phyloP scores from a whole-genome alignment of 2,329 filamentous ascomycete genomes.

The Ophiostoma perfectum region DNA sequence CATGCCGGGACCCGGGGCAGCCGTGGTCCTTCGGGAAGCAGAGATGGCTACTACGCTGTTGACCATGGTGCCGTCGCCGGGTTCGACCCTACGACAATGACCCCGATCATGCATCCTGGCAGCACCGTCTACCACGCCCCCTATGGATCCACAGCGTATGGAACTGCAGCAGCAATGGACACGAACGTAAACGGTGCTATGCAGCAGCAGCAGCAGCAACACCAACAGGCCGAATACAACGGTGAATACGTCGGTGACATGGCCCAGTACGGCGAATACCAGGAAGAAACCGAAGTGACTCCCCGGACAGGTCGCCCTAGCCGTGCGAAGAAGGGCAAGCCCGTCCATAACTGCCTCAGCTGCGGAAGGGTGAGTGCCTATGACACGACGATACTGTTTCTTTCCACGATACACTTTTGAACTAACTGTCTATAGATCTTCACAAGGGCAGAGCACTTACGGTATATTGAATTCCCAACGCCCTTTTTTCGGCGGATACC shows the following conservation, averaged over 20 bases:
- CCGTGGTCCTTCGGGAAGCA: background rate
- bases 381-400: background rate
- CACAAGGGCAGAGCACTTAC: slow-evolving; percentile 12
- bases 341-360: slow-evolving; percentile 7
- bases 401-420: background rate
- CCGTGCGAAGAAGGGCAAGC: slow-evolving; percentile 16
- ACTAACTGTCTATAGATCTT: background rate
- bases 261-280: background rate
- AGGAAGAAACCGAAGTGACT: background rate
- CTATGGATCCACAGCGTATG: background rate
- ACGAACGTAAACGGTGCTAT: background rate
- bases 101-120: background rate
- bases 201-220: slow-evolving; percentile 1
- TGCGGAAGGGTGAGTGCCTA: background rate
- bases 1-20: background rate
- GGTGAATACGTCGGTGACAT: background rate
- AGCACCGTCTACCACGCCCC: background rate
- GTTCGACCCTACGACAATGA: background rate
- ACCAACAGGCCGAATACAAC: background rate
- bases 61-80: background rate
- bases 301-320: slow-evolving; percentile 10
- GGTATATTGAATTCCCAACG: background rate
- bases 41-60: background rate
- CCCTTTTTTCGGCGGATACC: background rate
- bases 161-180: background rate